Evolutionary conservation across 208 protist species (phyloP), one percentile per base, ranked within the genome.

Genomic region (Trypanosoma boissoni): DNA sequence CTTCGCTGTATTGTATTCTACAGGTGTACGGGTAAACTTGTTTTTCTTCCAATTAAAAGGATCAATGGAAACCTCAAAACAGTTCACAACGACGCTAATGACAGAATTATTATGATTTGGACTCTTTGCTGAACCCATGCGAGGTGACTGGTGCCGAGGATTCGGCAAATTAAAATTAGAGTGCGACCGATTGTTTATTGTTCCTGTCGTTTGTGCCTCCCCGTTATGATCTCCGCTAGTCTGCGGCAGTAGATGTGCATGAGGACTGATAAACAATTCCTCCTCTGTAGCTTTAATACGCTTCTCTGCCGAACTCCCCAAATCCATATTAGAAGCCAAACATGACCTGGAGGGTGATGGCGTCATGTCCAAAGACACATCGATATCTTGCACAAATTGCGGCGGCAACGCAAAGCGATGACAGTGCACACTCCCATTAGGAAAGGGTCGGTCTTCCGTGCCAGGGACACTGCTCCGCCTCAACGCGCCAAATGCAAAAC

Each of bases 51-150:
- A 88, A 26, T 60, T 63, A 28, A 80, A 80, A 0, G 83, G 87
- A 50, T 94, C 70, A 32, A 94, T 90, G n/a, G 70, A 80, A 23
- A 73, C 74, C 28, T 76, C 79, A 72, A 91, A 94, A 53, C 78
- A 62, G 68, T 72, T 89, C 10, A 93, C 58, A 56, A 61, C 59
- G 26, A 93, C 20, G 39, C 60, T 43, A 32, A 29, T 21, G 14
- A 58, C 7, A 5, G 52, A n/a, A 18, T 48, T n/a, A 27, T 32
- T 39, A 23, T 24, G 23, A 39, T 39, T 6, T 6, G 34, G 34
- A 39, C 34, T 39, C 12, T 6, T 39, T 6, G 34, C 8, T 39
- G 34, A 39, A n/a, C n/a, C n/a, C n/a, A n/a, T n/a, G 34, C 8
- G 12, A 16, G 34, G 34, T 12, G 6, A 12, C 12, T 6, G 6